Percentiles rank a stretch among this genome's conserved stretches.
Conservation (phyloP, 1,284 basidiomycete genomes). For the Fomitopsis betulina region DNA sequence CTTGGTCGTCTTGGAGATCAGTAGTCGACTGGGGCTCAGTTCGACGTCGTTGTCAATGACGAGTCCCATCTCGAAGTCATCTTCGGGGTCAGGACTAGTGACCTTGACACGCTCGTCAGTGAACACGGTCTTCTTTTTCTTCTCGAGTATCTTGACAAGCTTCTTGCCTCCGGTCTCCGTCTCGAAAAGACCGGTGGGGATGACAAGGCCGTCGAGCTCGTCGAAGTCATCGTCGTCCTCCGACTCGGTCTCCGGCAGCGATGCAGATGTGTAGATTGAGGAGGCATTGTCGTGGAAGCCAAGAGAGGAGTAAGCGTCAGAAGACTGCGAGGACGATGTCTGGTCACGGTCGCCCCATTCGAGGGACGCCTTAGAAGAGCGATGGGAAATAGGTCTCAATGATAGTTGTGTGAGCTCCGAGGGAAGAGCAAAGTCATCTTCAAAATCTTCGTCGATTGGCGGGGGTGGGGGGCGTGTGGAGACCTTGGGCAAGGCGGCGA, state of each 20-base stretch:
- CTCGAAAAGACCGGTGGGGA: slow-evolving; percentile 70
- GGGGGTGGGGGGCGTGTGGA: slow-evolving; percentile 23
- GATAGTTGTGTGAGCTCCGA: slow-evolving; percentile 73
- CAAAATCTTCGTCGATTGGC: slow-evolving; percentile 31
- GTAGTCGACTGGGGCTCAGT: slow-evolving; percentile 69
- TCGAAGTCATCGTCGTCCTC: slow-evolving; percentile 64
- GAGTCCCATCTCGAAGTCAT: slow-evolving; percentile 78
- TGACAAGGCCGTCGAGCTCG: slow-evolving; percentile 73
- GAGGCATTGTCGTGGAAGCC: slow-evolving; percentile 69
- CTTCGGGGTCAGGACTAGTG: slow-evolving; percentile 61
- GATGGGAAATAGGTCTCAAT: slow-evolving; percentile 67
- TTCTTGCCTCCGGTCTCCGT: slow-evolving; percentile 61
- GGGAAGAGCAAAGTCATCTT: slow-evolving; percentile 66
- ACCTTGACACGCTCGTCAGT: slow-evolving; percentile 46
- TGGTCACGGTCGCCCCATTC: slow-evolving; percentile 83
- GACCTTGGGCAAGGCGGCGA: slow-evolving; percentile 45
- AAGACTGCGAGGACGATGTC: slow-evolving; percentile 76
- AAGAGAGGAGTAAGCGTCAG: slow-evolving; percentile 73
- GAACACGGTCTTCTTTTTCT: slow-evolving; percentile 60
- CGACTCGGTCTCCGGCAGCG: slow-evolving; percentile 64
- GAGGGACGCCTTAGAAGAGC: slow-evolving; percentile 72
- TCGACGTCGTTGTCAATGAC: slow-evolving; percentile 77
- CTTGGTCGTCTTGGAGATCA: slow-evolving; percentile 43
- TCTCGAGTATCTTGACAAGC: slow-evolving; percentile 68
- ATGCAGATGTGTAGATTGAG: slow-evolving; percentile 64